A percentile compares a stretch with the other conserved stretches of the same genome.
Conservation (phyloP, 768 basidiomycete genomes). For the Russula sp. region DNA sequence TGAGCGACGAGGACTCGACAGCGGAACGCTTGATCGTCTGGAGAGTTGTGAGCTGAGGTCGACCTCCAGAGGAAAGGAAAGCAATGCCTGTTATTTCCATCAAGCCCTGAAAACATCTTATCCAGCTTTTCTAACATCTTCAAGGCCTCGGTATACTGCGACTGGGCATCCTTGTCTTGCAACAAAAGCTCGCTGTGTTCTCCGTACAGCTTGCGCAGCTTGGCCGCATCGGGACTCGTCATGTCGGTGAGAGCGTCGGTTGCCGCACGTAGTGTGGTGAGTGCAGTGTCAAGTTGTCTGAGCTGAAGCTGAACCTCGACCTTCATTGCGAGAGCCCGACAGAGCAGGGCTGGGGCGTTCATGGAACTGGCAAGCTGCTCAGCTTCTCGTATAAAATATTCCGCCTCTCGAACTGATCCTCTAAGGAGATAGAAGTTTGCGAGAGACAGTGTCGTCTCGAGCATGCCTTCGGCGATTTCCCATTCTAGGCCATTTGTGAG, state of each 20-base stretch:
- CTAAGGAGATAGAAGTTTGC: conserved; percentile 58
- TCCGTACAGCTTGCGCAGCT: conserved; percentile 51
- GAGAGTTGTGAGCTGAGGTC: background rate
- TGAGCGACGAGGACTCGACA: background rate
- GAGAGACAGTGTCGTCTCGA: conserved; percentile 60
- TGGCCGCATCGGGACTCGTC: conserved; percentile 51
- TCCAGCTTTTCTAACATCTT: conserved; percentile 59
- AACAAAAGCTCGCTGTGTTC: conserved; percentile 43
- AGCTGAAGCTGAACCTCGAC: conserved; percentile 68
- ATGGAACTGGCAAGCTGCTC: conserved; percentile 64
- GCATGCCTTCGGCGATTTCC: conserved; percentile 67
- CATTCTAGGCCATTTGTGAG: conserved; percentile 60
- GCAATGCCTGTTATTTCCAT: conserved; percentile 40
- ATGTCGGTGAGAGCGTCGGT: conserved; percentile 42
- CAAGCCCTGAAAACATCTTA: conserved; percentile 45
- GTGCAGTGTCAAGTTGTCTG: conserved; percentile 52
- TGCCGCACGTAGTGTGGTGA: conserved; percentile 47
- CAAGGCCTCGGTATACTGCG: conserved; percentile 51
- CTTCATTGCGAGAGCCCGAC: conserved; percentile 59
- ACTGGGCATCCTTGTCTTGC: conserved; percentile 42
- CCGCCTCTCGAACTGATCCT: conserved; percentile 80
- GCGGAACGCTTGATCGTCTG: conserved; percentile 21
- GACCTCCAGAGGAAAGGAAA: conserved; percentile 25
- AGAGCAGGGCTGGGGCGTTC: conserved; percentile 56
- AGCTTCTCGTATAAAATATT: conserved; percentile 78